Percentiles rank a stretch among this genome's conserved stretches.
Evolutionary conservation across 164 flowering plant genomes (phyloP).

Genomic region (Pachysandra terminalis): DNA sequence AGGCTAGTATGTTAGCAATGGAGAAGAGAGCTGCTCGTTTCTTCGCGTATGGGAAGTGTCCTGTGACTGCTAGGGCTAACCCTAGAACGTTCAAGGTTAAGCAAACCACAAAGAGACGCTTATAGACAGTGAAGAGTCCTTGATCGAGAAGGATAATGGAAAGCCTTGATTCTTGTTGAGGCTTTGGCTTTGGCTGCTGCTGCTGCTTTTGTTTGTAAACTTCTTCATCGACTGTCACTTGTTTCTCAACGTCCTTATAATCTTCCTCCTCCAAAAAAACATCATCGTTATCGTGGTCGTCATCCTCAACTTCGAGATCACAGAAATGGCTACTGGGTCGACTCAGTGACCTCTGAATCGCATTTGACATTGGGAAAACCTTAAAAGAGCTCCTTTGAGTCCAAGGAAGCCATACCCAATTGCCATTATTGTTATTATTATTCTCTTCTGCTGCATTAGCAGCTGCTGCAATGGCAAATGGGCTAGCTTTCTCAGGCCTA

Average conservation of each 20-base stretch:
- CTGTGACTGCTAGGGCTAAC: slow-evolving; percentile 31
- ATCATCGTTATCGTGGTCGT: slow-evolving; percentile 7
- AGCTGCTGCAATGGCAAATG: not conserved
- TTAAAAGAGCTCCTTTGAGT: no score
- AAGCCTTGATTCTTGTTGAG: slow-evolving; percentile 23
- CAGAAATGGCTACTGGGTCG: slow-evolving; percentile 39
- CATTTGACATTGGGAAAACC: not conserved
- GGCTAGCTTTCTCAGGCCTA: not conserved
- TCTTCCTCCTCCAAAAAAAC: not conserved
- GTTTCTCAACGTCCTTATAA: not conserved
- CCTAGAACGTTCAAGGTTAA: slow-evolving; percentile 23
- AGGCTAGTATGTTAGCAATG: slow-evolving; percentile 30
- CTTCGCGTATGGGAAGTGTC: slow-evolving; percentile 30
- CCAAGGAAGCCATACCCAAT: not conserved
- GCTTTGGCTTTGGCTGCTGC: not conserved
- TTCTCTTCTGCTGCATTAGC: not conserved
- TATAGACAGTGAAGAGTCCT: slow-evolving; percentile 43
- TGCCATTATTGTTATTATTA: no score
- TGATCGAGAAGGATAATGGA: slow-evolving; percentile 38
- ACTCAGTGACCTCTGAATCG: slow-evolving; percentile 10
- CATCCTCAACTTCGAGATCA: slow-evolving; percentile 25
- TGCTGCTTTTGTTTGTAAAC: not conserved
- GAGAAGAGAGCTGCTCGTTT: slow-evolving; percentile 30
- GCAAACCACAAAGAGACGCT: slow-evolving; percentile 29
- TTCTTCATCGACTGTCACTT: not conserved